Evolutionary conservation across 306 rosid genomes (phyloP), one percentile per base, ranked within the genome.

Genomic region (Prunus kanzakura): DNA sequence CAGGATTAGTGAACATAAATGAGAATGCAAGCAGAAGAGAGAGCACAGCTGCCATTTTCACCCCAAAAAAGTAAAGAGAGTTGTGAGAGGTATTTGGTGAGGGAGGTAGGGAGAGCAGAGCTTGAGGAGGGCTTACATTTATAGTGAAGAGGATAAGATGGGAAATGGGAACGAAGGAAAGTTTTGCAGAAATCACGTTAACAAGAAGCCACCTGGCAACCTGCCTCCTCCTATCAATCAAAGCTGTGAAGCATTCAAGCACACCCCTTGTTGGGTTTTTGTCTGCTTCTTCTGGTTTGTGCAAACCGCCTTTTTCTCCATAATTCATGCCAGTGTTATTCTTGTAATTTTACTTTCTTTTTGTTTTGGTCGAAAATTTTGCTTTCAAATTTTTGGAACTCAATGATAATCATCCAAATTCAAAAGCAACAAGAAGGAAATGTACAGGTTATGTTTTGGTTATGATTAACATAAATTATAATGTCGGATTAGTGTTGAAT

Each of bases 241-340:
- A 5, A 12, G 46, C 46, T 9, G 43, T 38, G 43, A 38, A 7
- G 43, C 43, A 38, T 38, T 38, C 43, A 7, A 11, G 30, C 13
- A 8, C 29, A 8, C 15, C 84, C 82, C 83, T 23, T 71, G 77
- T 20, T 69, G 64, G 27, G 47, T 54, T 77, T 72, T 47, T 78
- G 80, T 83, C 75, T 66, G 56, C 32, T 73, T 81, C 69, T 87
- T 76, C 78, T 47, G 55, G 32, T 72, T 70, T 50, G 74, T 81
- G n/a, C 58, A 30, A 57, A 74, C 83, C 89, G 78, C 11, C 76
- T 71, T 82, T 82, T 77, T 69, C 92, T 91, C 90, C 98, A 71
- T 73, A 69, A 91, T 84, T 87, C 77, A 79, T 86, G 94, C 47
- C 51, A 62, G 38, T 73, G 64, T 43, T 69, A 56, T 69, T 35